Base-by-base conservation (phyloP, 2,329 filamentous ascomycete species). In the Pyrenophora teres region DNA sequence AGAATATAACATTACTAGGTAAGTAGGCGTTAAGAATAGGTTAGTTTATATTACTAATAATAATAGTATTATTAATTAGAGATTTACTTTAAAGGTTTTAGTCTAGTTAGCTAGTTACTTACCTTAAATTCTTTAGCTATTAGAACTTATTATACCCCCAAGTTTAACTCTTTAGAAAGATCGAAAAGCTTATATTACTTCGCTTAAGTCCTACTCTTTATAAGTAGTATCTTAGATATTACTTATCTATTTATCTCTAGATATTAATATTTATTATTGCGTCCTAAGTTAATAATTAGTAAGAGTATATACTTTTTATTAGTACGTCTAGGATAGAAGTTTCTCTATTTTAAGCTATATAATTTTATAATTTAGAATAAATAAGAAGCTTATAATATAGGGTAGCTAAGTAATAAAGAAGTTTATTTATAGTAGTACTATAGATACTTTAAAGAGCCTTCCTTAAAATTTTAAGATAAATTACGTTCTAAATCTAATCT, bases 11-110 rank as follows among this genome's bases (percentile, higher is more conserved):
- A 23, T 53, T 30, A 53, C 50, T 33, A 9, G 31, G 31, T 33
- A 9, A 12, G 31, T 33, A 33, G 31, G 31, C 31, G 31, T 33
- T 9, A 33, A 33, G 31, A 33, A 13, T 9, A 33, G 12, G 31
- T 5, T 33, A 33, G 31, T 33, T 33, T 9, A 12, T 33, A 9
- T 33, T 33, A 33, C 31, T 40, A 42, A 42, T 4, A 9, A 16
- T 3, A 18, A 31, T 30, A 49, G 45, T 31, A 46, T 54, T 25
- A 46, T 54, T 30, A 40, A 54, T 46, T 54, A 40, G 51, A 46
- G 46, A 36, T 54, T 54, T 27, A 46, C 51, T 49, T 40, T 40
- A 36, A 54, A 36, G 46, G 51, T 54, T 46, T 45, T 40, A 27
- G 5, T 50, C 36, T 45, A 54, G 25, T 40, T 54, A 37, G 51